phyloP scores from a whole-genome alignment of 176 grass and related monocot species.

The Oropetium thomaeum region DNA sequence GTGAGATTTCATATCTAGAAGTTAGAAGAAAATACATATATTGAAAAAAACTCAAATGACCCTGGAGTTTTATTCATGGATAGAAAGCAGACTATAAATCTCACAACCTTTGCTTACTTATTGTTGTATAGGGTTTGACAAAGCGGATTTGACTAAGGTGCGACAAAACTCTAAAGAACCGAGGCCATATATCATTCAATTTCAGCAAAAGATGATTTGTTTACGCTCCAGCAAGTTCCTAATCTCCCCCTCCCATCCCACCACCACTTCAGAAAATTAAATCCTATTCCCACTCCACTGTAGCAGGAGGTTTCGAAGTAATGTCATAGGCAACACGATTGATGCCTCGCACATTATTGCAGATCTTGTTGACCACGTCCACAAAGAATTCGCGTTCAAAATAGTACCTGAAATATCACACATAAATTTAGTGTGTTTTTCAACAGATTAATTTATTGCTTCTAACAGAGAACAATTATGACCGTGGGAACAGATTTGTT shows the following conservation, averaged over 20 bases:
- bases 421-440: no score
- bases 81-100: background rate
- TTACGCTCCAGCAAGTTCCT: constrained; percentile 31
- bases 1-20: background rate
- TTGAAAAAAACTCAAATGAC: background rate
- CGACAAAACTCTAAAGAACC: background rate
- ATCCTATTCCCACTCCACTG: constrained; percentile 82
- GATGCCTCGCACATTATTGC: constrained; percentile 71
- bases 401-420: constrained; percentile 67
- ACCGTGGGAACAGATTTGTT: background rate
- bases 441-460: no score
- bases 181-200: background rate
- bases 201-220: background rate
- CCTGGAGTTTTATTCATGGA: background rate
- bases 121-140: background rate
- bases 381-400: constrained; percentile 69
- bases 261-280: background rate
- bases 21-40: background rate
- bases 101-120: background rate
- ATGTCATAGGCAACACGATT: constrained; percentile 82
- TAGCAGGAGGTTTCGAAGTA: constrained; percentile 81
- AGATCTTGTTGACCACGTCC: constrained; percentile 77
- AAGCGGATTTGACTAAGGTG: background rate
- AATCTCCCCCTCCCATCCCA: constrained; percentile 41
- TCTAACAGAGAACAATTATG: background rate